Evolutionary conservation across 768 basidiomycete species (phyloP), one percentile per base, ranked within the genome.

Genomic region (Tylopilus subfusipes): DNA sequence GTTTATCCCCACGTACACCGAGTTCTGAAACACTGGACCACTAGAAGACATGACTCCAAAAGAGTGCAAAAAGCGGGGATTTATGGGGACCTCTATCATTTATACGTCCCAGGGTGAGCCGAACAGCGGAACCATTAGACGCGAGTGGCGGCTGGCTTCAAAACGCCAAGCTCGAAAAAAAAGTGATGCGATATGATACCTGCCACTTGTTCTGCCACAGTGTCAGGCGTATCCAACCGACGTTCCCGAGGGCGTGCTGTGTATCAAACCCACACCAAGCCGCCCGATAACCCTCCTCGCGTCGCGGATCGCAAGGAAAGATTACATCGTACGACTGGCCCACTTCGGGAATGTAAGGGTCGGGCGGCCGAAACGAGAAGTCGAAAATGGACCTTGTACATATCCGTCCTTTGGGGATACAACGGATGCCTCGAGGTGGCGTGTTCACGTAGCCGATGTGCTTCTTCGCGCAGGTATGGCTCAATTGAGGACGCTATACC

Each of bases 1-100:
- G 46, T 58, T 68, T 13, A 66, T 68, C 46, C 57, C 65, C 36
- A 67, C 58, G 13, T 67, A 67, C 8, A 68, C 31, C 9, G 63
- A 39, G 11, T 52, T 59, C 36, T 62, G 63, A 36, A 65, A 67
- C n/a, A 62, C 29, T 1, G 60, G 22, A 7, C 55, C 63, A 5
- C 49, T 56, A 2, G 63, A 60, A 39, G 65, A 62, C 60, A 66
- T 66, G 29, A 21, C 10, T 29, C 29, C 38, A 12, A 19, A 27
- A 11, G 2, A 21, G 33, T 22, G 10, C 10, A 11, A 25, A 21
- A 18, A 40, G 5, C 21, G 16, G 22, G 19, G 13, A 1, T 27
- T 2, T 12, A 36, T 13, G 31, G 8, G 19, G 12, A 13, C 3
- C 5, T 4, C 5, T 12, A 30, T 38, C 5, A 16, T 6, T 31